These are phyloP conservation scores for Prototheca wickerhamii DNA, from an alignment of 163 green algal genomes.

Conservation along the genomic window DNA sequence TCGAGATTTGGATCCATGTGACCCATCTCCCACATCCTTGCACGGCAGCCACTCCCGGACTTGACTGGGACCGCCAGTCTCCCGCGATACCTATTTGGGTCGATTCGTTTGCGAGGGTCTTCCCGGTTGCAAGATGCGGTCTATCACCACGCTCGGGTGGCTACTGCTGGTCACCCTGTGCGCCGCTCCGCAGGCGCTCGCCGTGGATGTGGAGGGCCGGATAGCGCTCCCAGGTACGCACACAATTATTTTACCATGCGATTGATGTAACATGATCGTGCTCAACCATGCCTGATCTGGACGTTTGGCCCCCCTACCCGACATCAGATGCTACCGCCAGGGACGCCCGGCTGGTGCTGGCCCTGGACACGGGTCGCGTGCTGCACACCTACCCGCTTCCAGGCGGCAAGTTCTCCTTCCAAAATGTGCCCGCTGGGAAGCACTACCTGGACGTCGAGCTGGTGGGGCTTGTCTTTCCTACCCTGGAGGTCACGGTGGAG, in stretches of 20 bases:
- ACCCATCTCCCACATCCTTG: no score
- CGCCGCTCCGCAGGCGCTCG: neutral
- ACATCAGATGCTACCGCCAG: neutral
- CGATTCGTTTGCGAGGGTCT: no score
- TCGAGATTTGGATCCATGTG: no score
- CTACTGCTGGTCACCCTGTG: neutral
- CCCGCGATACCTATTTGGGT: no score
- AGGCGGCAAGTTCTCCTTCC: conserved; percentile 27
- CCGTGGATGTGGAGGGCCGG: neutral
- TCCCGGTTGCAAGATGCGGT: no score
- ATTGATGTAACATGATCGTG: no score
- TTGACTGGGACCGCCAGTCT: no score
- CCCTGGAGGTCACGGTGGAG: conserved; percentile 5
- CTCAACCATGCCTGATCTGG: no score
- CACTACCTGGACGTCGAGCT: conserved; percentile 22
- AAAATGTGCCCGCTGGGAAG: conserved; percentile 17
- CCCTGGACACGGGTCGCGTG: conserved; percentile 1
- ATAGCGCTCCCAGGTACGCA: neutral
- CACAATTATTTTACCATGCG: no score
- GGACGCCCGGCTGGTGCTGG: conserved; percentile 7
- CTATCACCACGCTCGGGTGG: no score
- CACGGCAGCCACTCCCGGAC: no score
- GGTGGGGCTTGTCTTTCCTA: conserved; percentile 15
- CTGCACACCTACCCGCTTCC: conserved; percentile 9
- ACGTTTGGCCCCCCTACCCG: no score